Conservation (phyloP, 2,329 filamentous ascomycete genomes). For the Penicillium sp. region DNA sequence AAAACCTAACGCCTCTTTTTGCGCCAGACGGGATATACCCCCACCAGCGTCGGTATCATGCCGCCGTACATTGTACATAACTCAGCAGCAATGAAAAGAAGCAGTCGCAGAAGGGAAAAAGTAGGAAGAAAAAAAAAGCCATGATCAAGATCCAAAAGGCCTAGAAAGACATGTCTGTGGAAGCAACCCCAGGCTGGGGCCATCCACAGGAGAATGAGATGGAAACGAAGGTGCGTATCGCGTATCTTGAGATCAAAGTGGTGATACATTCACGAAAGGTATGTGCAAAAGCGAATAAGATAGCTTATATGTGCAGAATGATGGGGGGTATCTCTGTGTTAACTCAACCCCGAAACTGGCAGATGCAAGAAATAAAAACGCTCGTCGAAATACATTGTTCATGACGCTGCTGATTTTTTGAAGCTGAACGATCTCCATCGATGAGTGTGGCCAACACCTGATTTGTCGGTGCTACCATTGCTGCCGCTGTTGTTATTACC, state of each 20-base stretch:
- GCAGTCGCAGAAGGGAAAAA: not conserved
- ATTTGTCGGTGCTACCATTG: slow-evolving; percentile 9
- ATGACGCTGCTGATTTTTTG: slow-evolving; percentile 18
- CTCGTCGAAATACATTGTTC: slow-evolving; percentile 4
- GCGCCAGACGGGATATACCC: slow-evolving; percentile 7
- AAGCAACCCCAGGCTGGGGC: not conserved
- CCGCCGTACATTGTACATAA: slow-evolving; percentile 17
- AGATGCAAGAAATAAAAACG: slow-evolving; percentile 15
- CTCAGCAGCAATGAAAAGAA: slow-evolving; percentile 4
- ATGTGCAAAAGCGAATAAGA: slow-evolving; percentile 28
- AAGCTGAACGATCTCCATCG: slow-evolving; percentile 27
- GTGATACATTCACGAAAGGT: slow-evolving; percentile 32
- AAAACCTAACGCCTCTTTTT: slow-evolving; percentile 19
- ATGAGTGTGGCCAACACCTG: slow-evolving; percentile 10
- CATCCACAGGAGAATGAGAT: slow-evolving; percentile 11
- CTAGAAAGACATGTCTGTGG: slow-evolving; percentile 21
- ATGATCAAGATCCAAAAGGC: slow-evolving; percentile 10
- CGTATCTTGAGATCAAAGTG: slow-evolving; percentile 23
- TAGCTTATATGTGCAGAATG: slow-evolving; percentile 24
- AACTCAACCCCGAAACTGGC: slow-evolving; percentile 9
- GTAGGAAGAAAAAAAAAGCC: not conserved
- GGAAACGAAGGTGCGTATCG: slow-evolving; percentile 4
- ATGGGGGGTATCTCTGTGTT: slow-evolving; percentile 20
- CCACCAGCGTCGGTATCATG: slow-evolving; percentile 10
- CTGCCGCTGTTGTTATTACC: not conserved